A percentile compares a stretch with the other conserved stretches of the same genome.
Conservation (phyloP, 305 asterid species). For the Monarda citriodora region DNA sequence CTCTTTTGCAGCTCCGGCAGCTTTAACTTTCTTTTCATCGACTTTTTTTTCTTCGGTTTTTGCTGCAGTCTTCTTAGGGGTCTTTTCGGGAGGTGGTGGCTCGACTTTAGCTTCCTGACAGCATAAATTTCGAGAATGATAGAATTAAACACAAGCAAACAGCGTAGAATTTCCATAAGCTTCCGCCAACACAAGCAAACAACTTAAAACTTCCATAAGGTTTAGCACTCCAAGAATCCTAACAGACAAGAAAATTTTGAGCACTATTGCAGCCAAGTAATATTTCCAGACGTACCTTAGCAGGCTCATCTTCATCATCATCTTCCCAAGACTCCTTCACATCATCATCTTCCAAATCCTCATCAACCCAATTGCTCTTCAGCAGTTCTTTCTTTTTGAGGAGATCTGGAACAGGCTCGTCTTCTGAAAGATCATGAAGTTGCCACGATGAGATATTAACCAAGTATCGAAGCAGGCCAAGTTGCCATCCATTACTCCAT, state of each 20-base stretch:
- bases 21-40: conserved; percentile 64
- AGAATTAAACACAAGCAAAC: neutral
- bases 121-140: conserved; percentile 14
- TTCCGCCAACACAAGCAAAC: neutral
- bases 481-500: neutral
- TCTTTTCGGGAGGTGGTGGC: conserved; percentile 50
- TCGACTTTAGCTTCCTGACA: conserved; percentile 59
- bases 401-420: conserved; percentile 60
- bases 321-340: conserved; percentile 99
- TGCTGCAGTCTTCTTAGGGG: conserved; percentile 50
- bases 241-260: neutral
- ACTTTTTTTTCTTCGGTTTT: conserved; percentile 68
- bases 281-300: conserved; percentile 29
- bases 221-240: neutral
- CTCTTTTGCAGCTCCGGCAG: conserved; percentile 43
- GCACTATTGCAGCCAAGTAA: neutral
- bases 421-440: conserved; percentile 53
- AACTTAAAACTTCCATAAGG: neutral
- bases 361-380: conserved; percentile 84
- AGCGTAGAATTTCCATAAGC: neutral
- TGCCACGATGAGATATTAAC: conserved; percentile 13
- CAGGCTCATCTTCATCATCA: conserved; percentile 87
- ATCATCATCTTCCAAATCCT: conserved; percentile 78
- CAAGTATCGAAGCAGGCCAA: conserved; percentile 2
- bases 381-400: conserved; percentile 52